Evolutionary conservation across 441 rosid species (phyloP), one percentile per base, ranked within the genome.

Genomic region (Pelargonium australe): DNA sequence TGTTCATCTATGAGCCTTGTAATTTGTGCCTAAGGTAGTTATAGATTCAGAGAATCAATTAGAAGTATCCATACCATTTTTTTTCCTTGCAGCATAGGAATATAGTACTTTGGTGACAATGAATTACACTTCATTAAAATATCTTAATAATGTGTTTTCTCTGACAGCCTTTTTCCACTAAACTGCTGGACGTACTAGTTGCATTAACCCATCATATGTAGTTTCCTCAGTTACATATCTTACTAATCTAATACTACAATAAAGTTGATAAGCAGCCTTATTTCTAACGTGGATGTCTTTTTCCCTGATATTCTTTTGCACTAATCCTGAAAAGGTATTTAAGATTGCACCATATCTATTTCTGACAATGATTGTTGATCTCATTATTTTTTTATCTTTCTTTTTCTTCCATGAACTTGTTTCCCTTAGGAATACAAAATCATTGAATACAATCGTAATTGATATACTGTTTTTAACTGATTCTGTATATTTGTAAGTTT

Each of bases 191-290:
- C 7, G 12, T 62, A 62, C 58, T 25, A 40, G 16, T 62, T 62
- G 40, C 41, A 62, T 61, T 62, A 25, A n/a, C 64, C 28, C 28
- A 60, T 20, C 64, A 23, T 60, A 60, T 60, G 37, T 62, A 62
- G 65, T 62, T 62, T 28, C 65, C 63, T 62, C 17, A 28, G 31
- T 25, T 37, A 2, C 41, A 62, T 58, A 58, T 62, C 41, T 62
- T 12, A 28, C 16, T 12, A 5, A 62, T 25, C 16, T 12, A 1
- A 62, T 25, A 4, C 65, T 62, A 25, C 65, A 12, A 62, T 62
- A 25, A 25, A 28, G 41, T 28, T 31, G 31, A 62, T 62, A 25
- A 62, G 41, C 65, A 62, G 9, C 40, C 65, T 28, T 62, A 13
- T 62, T 28, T 6, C 13, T 62, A 4, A 25, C 28, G 23, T 28